A percentile compares a stretch with the other conserved stretches of the same genome.
phyloP scores from a whole-genome alignment of 2,329 filamentous ascomycete species.

The Apiospora arundinis region DNA sequence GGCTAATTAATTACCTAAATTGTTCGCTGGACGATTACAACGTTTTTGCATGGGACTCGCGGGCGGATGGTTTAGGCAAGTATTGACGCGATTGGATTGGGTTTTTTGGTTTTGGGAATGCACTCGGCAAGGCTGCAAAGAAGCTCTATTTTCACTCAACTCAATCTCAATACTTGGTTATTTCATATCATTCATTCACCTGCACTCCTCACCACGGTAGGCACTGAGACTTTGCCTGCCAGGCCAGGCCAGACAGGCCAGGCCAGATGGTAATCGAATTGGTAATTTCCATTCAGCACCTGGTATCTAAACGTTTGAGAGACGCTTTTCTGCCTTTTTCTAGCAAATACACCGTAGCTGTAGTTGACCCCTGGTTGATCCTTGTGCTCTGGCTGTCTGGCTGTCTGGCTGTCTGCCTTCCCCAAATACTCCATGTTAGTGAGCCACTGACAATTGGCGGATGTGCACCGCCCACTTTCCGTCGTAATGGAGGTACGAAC shows the following conservation, averaged over 20 bases:
- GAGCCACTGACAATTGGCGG: not conserved
- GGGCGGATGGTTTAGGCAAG: constrained; percentile 4
- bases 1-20: not conserved
- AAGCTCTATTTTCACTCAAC: not conserved
- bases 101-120: constrained; percentile 3
- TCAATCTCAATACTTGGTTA: not conserved
- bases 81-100: constrained; percentile 1
- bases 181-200: not conserved
- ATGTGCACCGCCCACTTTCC: constrained; percentile 32
- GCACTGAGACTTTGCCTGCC: not conserved
- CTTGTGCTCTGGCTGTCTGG: not conserved
- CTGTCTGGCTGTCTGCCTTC: not conserved
- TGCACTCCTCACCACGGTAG: not conserved
- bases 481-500: constrained; percentile 28
- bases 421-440: constrained; percentile 14
- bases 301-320: not conserved
- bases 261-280: not conserved
- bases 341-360: not conserved
- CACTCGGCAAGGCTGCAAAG: constrained; percentile 2
- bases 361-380: not conserved
- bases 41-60: constrained; percentile 1
- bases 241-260: not conserved
- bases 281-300: not conserved
- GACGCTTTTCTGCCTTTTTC: not conserved
- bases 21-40: not conserved